Percentiles rank a stretch among this genome's conserved stretches.
phyloP scores from a whole-genome alignment of 768 basidiomycete species.

The Nidularia pulvinata region DNA sequence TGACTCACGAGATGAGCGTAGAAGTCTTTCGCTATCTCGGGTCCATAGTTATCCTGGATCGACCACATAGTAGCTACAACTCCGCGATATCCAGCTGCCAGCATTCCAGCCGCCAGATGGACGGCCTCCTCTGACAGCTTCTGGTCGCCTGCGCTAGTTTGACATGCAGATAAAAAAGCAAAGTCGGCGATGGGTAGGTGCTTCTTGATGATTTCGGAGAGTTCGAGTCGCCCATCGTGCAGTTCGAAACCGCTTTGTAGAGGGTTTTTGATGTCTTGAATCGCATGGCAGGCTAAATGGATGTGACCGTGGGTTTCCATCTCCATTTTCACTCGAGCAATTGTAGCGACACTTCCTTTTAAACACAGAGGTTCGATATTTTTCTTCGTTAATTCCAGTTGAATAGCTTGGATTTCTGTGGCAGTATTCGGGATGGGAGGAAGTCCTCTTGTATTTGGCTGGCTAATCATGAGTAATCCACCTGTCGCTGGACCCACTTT shows the following conservation, averaged over 20 bases:
- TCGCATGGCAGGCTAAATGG: constrained; percentile 32
- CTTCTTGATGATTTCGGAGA: constrained; percentile 5
- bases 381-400: not conserved
- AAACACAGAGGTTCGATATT: constrained; percentile 14
- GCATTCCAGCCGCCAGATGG: constrained; percentile 38
- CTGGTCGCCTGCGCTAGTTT: constrained; percentile 28
- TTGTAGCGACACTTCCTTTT: constrained; percentile 8
- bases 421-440: constrained; percentile 6
- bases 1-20: not conserved
- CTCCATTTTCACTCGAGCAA: constrained; percentile 4
- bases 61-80: constrained; percentile 39
- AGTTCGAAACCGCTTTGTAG: constrained; percentile 16
- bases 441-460: constrained; percentile 1
- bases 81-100: constrained; percentile 20
- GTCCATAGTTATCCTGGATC: constrained; percentile 27
- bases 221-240: constrained; percentile 11
- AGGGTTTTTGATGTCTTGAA: constrained; percentile 19
- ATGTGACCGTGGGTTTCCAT: constrained; percentile 11
- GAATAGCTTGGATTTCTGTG: constrained; percentile 1
- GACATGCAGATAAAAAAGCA: constrained; percentile 39
- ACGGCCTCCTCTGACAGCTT: constrained; percentile 29
- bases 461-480: not conserved
- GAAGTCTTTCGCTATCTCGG: constrained; percentile 3
- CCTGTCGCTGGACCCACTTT: not conserved
- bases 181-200: constrained; percentile 13